Evolutionary conservation across 2,329 filamentous ascomycete species (phyloP).

Genomic region (Penicillium sp.): DNA sequence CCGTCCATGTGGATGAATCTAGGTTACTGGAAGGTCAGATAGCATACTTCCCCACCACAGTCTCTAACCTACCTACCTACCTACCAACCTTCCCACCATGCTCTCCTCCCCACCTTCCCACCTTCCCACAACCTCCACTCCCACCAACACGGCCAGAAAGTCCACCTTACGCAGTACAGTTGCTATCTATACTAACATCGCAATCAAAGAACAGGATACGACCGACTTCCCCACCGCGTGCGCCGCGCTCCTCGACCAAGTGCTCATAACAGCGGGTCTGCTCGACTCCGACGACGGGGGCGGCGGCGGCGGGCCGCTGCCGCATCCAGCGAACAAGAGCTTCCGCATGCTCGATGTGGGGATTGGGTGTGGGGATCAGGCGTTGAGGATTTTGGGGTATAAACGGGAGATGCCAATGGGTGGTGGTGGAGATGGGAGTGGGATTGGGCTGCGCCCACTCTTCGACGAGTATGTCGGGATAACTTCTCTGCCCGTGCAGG

Average conservation of each 20-base stretch:
- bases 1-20: conserved; percentile 68
- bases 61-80: neutral
- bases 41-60: too few species aligned
- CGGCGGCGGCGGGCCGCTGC: conserved; percentile 1
- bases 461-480: conserved; percentile 59
- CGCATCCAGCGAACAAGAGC: conserved; percentile 16
- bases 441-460: conserved; percentile 24
- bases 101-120: neutral
- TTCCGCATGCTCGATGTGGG: conserved; percentile 55
- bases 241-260: conserved; percentile 53
- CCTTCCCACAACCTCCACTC: neutral
- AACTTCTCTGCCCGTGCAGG: conserved; percentile 56
- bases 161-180: too few species aligned
- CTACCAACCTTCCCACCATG: neutral
- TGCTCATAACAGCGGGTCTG: conserved; percentile 53
- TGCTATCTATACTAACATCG: neutral
- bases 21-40: conserved; percentile 60
- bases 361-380: conserved; percentile 66
- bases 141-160: neutral
- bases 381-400: conserved; percentile 45
- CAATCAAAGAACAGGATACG: conserved; percentile 27
- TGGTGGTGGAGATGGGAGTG: neutral
- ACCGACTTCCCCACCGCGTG: conserved; percentile 54
- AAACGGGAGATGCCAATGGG: neutral
- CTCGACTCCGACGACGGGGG: conserved; percentile 22